A percentile compares a stretch with the other conserved stretches of the same genome.
Conservation (phyloP, 1,284 basidiomycete species). For the Cryptococcus sp. region DNA sequence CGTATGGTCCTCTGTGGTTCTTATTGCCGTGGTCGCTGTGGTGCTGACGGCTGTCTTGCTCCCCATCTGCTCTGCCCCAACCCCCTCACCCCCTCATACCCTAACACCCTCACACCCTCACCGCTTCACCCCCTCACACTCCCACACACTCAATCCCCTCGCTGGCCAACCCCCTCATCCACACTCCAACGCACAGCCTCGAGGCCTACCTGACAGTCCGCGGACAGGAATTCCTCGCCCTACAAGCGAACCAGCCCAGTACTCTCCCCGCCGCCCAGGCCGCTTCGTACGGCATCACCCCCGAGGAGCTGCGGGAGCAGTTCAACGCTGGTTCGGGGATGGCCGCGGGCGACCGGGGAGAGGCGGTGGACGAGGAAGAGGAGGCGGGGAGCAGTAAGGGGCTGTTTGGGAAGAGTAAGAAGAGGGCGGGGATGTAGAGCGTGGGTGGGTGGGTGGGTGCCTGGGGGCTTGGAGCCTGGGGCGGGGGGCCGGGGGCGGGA, state of each 20-base stretch:
- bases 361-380: background rate
- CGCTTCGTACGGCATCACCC: slow-evolving; percentile 9
- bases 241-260: slow-evolving; percentile 9
- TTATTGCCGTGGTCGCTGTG: no score
- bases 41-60: no score
- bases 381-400: background rate
- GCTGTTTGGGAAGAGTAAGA: background rate
- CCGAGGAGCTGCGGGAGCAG: slow-evolving; percentile 10
- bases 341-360: background rate
- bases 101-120: no score
- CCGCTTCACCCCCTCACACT: no score
- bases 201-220: slow-evolving; percentile 46
- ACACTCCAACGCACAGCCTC: slow-evolving; percentile 36
- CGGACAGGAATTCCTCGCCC: slow-evolving; percentile 42
- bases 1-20: background rate
- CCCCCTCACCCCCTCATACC: no score
- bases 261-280: slow-evolving; percentile 8
- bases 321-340: slow-evolving; percentile 23
- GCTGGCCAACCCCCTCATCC: no score
- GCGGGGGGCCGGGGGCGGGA: no score
- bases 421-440: background rate
- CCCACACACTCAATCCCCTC: no score
- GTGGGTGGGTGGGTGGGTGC: no score
- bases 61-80: background rate
- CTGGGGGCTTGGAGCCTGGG: no score